Evolutionary conservation across 139 green algal genomes (phyloP), one percentile per base, ranked within the genome.

Genomic region (Coelastrella sp.): DNA sequence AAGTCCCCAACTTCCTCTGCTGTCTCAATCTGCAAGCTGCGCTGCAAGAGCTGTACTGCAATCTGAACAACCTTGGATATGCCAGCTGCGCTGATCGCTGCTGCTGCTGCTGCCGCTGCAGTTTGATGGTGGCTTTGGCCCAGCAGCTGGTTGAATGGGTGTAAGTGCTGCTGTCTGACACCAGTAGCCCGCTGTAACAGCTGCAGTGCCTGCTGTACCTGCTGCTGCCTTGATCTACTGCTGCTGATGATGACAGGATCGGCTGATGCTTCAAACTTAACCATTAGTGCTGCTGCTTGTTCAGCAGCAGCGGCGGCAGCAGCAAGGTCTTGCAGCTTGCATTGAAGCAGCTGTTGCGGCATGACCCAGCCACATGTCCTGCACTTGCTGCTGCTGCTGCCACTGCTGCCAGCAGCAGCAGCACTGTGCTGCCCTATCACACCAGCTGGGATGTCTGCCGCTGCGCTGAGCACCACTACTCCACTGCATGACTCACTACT

Each of bases 101-200:
- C 83, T 22, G 58, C 83, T 59, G 56, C 83, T 80, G 83, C 83
- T 80, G 81, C 81, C 8, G 54, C 54, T 19, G 66, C 83, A 19
- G 83, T 22, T 4, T 80, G 54, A 19, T 80, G 83, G 58, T 75
- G 64, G 68, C 83, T 88, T 60, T 13, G 6, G 7, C 83, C 83
- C 5, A 88, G 68, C 68, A 88, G 83, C 54, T 73, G 66, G 20
- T 73, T 88, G 10, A 71, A 5, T 3, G 3, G 19, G 4, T 80
- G 68, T 7, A 88, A 19, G n/a, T 77, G 83, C 54, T 80, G 83
- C 47, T 73, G 5, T 7, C 83, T 54, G 2, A 80, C 54, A 23
- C 7, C 61, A 20, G 54, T 58, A 17, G 83, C 66, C 17, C 22
- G 47, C 19, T 57, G 54, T 68, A 88, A n/a, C 66, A 88, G 47